These are phyloP conservation scores for Cercophora samala DNA, from an alignment of 495 filamentous ascomycete species.

Conservation along the genomic window DNA sequence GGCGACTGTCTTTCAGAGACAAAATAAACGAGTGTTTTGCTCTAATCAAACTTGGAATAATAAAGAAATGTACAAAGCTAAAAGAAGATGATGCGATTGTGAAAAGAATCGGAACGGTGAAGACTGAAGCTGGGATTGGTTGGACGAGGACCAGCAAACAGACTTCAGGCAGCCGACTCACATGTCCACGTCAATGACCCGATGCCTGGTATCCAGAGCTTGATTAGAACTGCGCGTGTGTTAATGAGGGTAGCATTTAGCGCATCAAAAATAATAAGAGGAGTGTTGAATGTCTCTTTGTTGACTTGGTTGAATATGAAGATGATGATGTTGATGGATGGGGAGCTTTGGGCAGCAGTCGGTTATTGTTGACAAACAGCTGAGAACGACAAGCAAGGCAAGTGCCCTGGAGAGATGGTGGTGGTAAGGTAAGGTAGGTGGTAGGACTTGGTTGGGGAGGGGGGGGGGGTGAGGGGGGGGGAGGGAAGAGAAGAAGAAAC, in stretches of 20 bases:
- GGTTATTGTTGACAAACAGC: background rate
- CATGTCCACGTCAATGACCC: background rate
- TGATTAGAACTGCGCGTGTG: background rate
- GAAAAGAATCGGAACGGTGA: background rate
- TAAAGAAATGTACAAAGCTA: background rate
- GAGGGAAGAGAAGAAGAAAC: background rate
- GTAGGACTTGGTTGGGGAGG: too few species aligned
- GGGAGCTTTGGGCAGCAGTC: background rate
- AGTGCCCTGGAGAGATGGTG: background rate
- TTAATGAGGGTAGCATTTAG: background rate
- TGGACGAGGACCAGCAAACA: background rate
- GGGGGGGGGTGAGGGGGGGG: background rate
- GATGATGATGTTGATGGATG: slow-evolving; percentile 1
- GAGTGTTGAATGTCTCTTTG: background rate
- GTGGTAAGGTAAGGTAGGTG: background rate
- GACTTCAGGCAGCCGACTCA: background rate
- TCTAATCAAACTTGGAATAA: background rate
- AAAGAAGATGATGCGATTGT: background rate
- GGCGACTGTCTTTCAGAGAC: slow-evolving; percentile 16
- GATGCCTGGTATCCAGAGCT: background rate
- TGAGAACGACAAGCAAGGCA: background rate
- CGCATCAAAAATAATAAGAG: background rate
- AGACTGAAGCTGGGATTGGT: background rate
- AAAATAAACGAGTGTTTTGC: slow-evolving; percentile 5
- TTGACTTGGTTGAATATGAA: background rate